These are phyloP conservation scores for Mucor circinelloides DNA, from an alignment of 371 early-diverging fungal species.

Conservation along the genomic window DNA sequence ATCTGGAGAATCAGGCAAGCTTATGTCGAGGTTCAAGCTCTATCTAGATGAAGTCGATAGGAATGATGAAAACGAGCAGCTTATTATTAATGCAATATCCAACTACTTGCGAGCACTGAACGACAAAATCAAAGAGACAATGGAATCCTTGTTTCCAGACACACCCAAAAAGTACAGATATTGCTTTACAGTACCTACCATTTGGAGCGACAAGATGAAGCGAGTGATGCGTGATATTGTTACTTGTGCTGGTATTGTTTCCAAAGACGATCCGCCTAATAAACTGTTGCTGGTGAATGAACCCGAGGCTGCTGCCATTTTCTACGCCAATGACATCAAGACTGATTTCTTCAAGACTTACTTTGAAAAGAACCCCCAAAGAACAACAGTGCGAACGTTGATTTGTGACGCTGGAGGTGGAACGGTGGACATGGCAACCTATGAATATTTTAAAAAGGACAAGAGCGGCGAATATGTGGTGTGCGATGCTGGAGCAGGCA, in stretches of 20 bases:
- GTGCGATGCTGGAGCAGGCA: too few species aligned
- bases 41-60: neutral
- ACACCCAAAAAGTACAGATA: conserved; percentile 32
- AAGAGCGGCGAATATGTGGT: conserved; percentile 20
- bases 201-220: conserved; percentile 47
- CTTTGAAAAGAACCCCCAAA: conserved; percentile 9
- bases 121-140: neutral
- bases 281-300: conserved; percentile 54
- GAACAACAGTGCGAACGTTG: conserved; percentile 41
- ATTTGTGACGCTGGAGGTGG: conserved; percentile 68
- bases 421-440: conserved; percentile 58
- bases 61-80: neutral
- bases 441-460: conserved; percentile 27
- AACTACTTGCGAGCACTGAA: conserved; percentile 10
- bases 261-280: conserved; percentile 33
- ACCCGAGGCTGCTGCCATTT: conserved; percentile 46
- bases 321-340: conserved; percentile 14
- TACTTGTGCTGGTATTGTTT: conserved; percentile 38
- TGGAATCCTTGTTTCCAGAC: neutral
- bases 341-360: neutral
- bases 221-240: conserved; percentile 43
- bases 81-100: conserved; percentile 6
- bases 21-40: conserved; percentile 12
- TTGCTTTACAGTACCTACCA: conserved; percentile 46
- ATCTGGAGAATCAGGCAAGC: conserved; percentile 5